These are phyloP conservation scores for Mortierella sp. DNA, from an alignment of 371 early-diverging fungal species.

Conservation along the genomic window DNA sequence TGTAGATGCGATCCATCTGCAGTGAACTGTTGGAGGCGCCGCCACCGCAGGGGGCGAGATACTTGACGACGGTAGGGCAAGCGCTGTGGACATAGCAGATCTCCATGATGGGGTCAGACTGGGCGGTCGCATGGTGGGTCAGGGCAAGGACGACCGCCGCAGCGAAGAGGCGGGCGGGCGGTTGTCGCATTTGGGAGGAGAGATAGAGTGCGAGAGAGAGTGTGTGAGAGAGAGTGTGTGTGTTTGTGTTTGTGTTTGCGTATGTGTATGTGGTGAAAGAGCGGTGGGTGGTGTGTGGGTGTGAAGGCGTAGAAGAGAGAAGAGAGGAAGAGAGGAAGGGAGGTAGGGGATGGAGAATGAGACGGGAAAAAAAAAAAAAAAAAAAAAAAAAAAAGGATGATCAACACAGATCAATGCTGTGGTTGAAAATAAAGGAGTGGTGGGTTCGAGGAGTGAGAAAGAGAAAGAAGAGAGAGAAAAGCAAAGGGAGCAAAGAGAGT, in stretches of 20 bases:
- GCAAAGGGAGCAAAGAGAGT: not conserved
- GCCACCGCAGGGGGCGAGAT: slow-evolving; percentile 32
- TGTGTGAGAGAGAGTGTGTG: not conserved
- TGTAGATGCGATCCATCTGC: slow-evolving; percentile 16
- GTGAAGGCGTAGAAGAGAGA: not conserved
- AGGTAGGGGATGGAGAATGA: not conserved
- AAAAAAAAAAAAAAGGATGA: not conserved
- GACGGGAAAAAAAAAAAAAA: not conserved
- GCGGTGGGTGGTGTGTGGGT: not conserved
- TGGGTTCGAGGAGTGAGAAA: not conserved
- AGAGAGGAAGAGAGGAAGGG: not conserved
- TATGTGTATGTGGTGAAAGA: too few species aligned
- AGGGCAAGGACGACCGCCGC: not conserved
- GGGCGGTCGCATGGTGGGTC: not conserved
- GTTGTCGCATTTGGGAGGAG: not conserved
- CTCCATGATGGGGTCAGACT: slow-evolving; percentile 9
- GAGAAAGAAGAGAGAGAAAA: slow-evolving; percentile 1
- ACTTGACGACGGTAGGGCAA: slow-evolving; percentile 23
- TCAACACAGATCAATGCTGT: slow-evolving; percentile 4
- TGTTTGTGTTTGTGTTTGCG: too few species aligned
- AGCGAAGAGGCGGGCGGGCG: not conserved
- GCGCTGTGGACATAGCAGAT: slow-evolving; percentile 4
- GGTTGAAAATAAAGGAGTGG: not conserved
- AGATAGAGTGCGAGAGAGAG: not conserved
- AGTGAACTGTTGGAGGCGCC: slow-evolving; percentile 20